Base-by-base conservation (phyloP, 345 rosid species). In the Eucalyptus curtisii region DNA sequence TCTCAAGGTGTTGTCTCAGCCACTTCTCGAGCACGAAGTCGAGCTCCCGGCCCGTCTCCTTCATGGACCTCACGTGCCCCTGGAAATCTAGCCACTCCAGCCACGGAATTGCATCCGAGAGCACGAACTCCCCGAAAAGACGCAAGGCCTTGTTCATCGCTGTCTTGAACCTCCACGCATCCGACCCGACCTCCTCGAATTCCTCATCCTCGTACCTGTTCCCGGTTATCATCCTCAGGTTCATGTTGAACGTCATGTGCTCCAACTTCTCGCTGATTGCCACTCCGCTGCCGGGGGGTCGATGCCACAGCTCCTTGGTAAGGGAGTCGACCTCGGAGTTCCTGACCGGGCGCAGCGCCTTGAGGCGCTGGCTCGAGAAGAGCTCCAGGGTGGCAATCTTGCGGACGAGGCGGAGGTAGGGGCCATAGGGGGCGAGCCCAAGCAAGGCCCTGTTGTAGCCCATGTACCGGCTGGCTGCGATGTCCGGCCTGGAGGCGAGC, bases 31-130 rank as follows among this genome's bases (percentile, higher is more conserved):
- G 61, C n/a, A 90, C 44, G 37, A 8, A 40, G 86, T 90, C 91
- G 52, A 89, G 37, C 55, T 88, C 90, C 49, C 68, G 52, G 30
- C 86, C 87, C 16, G 87, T 89, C 31, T 85, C 76, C 86, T 90
- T 90, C 89, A 90, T 88, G 55, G 91, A 68, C 45, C 68, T 90
- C 24, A 88, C 48, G 59, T 90, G 91, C 49, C 91, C 89, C 48
- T 86, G 86, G 15, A 90, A 71, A 57, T 88, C 91, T 61, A 86
- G 47, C 80, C 89, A 64, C 55, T 79, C 86, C 25, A 86, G 50
- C 79, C 86, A 90, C 17, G 91, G 89, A 80, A 90, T 86, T 16
- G 86, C 87, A 31, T 90, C 91, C 48, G 91, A 53, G 17, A 86
- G 16, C 10, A 90, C 91, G 40, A 88, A 90, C 40, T 6, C 87